These are phyloP conservation scores for Neonectria hederae DNA, from an alignment of 2,329 filamentous ascomycete genomes.

Conservation along the genomic window DNA sequence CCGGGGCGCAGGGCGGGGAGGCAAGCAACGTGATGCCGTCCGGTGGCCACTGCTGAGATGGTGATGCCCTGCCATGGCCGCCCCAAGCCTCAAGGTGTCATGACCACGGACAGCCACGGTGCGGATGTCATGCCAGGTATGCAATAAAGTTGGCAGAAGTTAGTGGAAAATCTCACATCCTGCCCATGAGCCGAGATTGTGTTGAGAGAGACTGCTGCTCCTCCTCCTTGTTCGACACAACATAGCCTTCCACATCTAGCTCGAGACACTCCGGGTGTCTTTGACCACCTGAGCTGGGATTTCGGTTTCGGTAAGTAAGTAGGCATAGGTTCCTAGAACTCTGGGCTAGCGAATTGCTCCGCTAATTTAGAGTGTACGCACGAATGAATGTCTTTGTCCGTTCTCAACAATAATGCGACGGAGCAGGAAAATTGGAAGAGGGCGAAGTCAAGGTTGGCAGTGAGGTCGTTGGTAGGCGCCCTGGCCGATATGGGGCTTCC, in stretches of 20 bases:
- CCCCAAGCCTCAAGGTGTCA: neutral
- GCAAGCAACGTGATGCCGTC: slow-evolving; percentile 1
- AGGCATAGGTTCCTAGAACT: neutral
- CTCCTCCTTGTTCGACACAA: slow-evolving; percentile 5
- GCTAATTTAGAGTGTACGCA: neutral
- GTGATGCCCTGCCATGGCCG: neutral
- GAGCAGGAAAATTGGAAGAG: neutral
- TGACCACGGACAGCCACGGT: neutral
- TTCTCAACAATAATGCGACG: neutral
- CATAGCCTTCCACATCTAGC: neutral
- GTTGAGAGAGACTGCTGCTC: neutral
- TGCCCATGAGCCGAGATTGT: neutral
- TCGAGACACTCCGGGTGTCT: neutral
- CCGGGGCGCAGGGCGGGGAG: neutral
- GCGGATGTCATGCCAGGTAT: neutral
- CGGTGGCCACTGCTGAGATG: neutral
- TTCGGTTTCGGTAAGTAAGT: neutral
- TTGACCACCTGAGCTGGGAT: neutral
- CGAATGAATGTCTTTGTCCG: neutral
- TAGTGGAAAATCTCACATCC: neutral
- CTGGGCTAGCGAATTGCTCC: neutral
- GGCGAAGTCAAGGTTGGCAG: neutral
- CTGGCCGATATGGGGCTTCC: neutral
- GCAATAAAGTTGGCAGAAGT: neutral
- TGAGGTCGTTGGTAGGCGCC: neutral